Evolutionary conservation across 805 yeast species (phyloP).

Genomic region (Middelhovenomyces tepae): DNA sequence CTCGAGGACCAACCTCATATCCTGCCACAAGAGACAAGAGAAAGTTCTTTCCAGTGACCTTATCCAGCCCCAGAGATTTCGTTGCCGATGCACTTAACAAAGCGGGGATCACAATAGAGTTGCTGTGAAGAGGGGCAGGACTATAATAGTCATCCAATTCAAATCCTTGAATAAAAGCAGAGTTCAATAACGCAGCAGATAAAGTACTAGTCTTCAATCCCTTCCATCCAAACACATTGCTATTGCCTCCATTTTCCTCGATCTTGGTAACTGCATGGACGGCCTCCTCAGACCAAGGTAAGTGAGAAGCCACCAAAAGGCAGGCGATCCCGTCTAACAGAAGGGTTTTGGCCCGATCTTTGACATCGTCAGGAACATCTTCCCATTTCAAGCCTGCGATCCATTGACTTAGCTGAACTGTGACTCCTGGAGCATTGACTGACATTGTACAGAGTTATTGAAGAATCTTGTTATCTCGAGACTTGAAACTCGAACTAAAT

Average conservation of each 20-base stretch:
- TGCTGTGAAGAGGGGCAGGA: constrained; percentile 10
- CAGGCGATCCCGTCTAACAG: constrained; percentile 9
- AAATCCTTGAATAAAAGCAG: constrained; percentile 9
- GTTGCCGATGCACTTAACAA: constrained; percentile 1
- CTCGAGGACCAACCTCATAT: constrained; percentile 10
- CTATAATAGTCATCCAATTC: constrained; percentile 12
- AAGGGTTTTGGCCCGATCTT: constrained; percentile 6
- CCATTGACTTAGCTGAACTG: constrained; percentile 7
- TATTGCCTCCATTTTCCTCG: constrained; percentile 5
- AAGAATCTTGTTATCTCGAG: too few relatives aligned
- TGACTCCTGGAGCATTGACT: too few relatives aligned
- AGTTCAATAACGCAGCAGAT: constrained; percentile 7
- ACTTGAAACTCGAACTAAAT: too few relatives aligned
- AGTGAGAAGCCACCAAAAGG: constrained; percentile 9
- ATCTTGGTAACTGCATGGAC: constrained; percentile 6
- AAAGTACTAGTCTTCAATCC: constrained; percentile 3
- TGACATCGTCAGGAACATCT: constrained; percentile 8
- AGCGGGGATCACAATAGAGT: constrained; percentile 9
- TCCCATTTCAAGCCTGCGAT: constrained; percentile 6
- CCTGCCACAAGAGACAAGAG: constrained; percentile 6
- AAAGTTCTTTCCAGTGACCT: constrained; percentile 6
- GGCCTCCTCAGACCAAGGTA: constrained; percentile 11
- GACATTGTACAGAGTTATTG: too few relatives aligned
- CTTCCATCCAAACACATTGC: constrained; percentile 10
- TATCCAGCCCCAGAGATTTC: background rate